Percentiles rank a stretch among this genome's conserved stretches.
These are phyloP conservation scores for Elaeis oleifera DNA, from an alignment of 202 grass and related monocot species.

Conservation along the genomic window DNA sequence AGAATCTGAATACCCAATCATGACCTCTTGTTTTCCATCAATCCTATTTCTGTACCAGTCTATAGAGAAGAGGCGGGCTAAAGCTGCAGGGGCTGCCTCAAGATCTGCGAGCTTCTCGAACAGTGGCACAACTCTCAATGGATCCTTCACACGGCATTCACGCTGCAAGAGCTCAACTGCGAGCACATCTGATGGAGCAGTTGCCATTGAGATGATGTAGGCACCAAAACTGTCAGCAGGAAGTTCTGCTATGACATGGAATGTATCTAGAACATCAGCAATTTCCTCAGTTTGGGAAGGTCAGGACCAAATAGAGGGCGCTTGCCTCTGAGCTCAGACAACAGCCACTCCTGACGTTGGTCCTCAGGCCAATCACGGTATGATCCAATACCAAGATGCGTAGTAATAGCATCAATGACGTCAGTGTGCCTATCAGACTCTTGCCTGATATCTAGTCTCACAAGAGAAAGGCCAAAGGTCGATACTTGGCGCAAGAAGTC, in stretches of 20 bases:
- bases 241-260: slow-evolving; percentile 78
- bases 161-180: slow-evolving; percentile 85
- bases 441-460: slow-evolving; percentile 97
- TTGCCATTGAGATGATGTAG: slow-evolving; percentile 97
- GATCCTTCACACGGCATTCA: slow-evolving; percentile 72
- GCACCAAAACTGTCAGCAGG: slow-evolving; percentile 90
- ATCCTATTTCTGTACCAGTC: slow-evolving; percentile 96
- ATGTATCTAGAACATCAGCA: slow-evolving; percentile 74
- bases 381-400: slow-evolving; percentile 81
- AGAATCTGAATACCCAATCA: slow-evolving; percentile 98
- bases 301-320: slow-evolving; percentile 89
- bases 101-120: slow-evolving; percentile 98
- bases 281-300: slow-evolving; percentile 87
- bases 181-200: slow-evolving; percentile 93
- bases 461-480: slow-evolving; percentile 90
- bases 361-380: slow-evolving; percentile 93
- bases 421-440: slow-evolving; percentile 97
- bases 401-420: slow-evolving; percentile 85
- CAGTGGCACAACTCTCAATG: slow-evolving; percentile 83
- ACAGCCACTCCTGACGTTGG: slow-evolving; percentile 89
- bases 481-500: slow-evolving; percentile 98
- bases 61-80: slow-evolving; percentile 84
- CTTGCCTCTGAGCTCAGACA: slow-evolving; percentile 76
- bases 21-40: slow-evolving; percentile 92
- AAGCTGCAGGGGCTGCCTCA: slow-evolving; percentile 76